phyloP scores from a whole-genome alignment of 768 basidiomycete genomes.

The Tricholoma sp. region DNA sequence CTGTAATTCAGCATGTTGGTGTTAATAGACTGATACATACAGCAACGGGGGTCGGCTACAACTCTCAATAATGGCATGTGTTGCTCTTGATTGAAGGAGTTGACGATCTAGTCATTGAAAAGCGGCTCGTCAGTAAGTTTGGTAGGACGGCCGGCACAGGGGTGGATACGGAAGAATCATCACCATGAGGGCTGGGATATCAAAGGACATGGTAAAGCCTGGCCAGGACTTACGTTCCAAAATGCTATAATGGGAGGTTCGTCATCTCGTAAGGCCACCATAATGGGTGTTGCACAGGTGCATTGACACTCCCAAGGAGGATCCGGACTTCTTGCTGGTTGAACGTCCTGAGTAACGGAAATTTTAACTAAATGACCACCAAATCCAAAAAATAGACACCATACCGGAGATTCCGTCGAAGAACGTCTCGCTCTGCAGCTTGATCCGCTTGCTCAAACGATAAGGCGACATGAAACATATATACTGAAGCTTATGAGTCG shows the following conservation, averaged over 20 bases:
- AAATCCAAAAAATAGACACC: conserved; percentile 8
- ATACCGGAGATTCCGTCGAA: conserved; percentile 84
- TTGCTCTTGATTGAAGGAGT: conserved; percentile 76
- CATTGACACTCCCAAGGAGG: conserved; percentile 82
- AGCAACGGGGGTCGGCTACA: conserved; percentile 86
- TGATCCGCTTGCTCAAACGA: conserved; percentile 85
- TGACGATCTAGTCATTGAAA: conserved; percentile 51
- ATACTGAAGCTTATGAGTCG: conserved; percentile 86
- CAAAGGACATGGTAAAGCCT: too few species aligned
- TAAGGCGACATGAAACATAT: conserved; percentile 89
- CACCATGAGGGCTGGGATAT: background rate
- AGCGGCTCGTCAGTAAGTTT: background rate
- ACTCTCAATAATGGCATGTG: conserved; percentile 68
- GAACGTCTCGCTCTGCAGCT: conserved; percentile 76
- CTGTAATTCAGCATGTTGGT: background rate
- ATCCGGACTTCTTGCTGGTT: conserved; percentile 95
- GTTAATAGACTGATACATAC: conserved; percentile 34
- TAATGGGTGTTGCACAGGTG: conserved; percentile 72
- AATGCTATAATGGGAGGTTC: conserved; percentile 72
- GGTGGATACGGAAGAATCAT: too few species aligned
- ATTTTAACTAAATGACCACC: too few species aligned
- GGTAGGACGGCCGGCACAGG: too few species aligned
- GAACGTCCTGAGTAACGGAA: conserved; percentile 94
- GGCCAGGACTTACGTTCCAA: conserved; percentile 64
- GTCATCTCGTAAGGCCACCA: conserved; percentile 68